These are phyloP conservation scores for Babesia sp. DNA, from an alignment of 169 alveolate species.

Conservation along the genomic window DNA sequence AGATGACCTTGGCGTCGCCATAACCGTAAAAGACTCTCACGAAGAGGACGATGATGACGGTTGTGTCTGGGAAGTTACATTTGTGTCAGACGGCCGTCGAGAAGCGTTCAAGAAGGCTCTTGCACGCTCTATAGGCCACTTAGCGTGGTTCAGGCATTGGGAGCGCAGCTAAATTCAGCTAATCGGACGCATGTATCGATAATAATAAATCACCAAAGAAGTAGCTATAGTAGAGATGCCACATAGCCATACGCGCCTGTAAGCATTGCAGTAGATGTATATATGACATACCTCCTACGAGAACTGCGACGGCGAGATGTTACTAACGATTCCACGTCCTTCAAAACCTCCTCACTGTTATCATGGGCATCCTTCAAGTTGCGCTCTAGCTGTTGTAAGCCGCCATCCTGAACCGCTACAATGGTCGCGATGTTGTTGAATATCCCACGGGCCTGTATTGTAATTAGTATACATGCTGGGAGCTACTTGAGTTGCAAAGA, in stretches of 20 bases:
- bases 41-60: conserved; percentile 22
- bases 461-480: not conserved
- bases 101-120: conserved; percentile 55
- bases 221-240: conserved; percentile 26
- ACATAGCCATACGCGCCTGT: conserved; percentile 33
- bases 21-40: not conserved
- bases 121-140: conserved; percentile 41
- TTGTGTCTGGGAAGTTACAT: not conserved
- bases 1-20: conserved; percentile 6
- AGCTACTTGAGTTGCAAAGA: not conserved
- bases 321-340: conserved; percentile 21
- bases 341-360: conserved; percentile 39
- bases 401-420: conserved; percentile 66
- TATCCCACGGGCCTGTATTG: conserved; percentile 50
- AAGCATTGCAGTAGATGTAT: not conserved
- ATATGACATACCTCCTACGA: conserved; percentile 6
- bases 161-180: not conserved
- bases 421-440: conserved; percentile 61
- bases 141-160: conserved; percentile 52
- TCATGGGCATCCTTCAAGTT: conserved; percentile 26
- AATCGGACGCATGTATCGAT: conserved; percentile 5
- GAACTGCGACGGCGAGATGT: conserved; percentile 5
- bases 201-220: conserved; percentile 15
- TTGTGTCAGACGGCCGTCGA: conserved; percentile 31
- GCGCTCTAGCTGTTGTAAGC: conserved; percentile 42